These are phyloP conservation scores for Hypoxylon fragiforme DNA, from an alignment of 495 filamentous ascomycete genomes.

Conservation along the genomic window DNA sequence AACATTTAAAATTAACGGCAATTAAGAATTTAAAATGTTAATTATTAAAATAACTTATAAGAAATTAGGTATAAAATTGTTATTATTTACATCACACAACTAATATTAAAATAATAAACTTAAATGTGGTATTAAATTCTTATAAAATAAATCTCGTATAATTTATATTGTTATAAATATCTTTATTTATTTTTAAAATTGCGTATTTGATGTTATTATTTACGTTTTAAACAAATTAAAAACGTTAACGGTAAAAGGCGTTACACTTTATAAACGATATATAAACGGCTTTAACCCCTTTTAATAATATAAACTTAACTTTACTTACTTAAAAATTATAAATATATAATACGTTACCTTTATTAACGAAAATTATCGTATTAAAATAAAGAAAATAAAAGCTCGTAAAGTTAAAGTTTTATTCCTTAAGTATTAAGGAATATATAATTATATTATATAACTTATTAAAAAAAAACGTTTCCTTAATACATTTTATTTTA, in stretches of 20 bases:
- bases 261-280: too few species aligned
- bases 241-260: too few species aligned
- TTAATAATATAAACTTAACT: too few species aligned
- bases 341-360: not conserved
- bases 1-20: not conserved
- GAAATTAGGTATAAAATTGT: too few species aligned
- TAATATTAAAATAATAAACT: not conserved
- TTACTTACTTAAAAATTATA: not conserved
- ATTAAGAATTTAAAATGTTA: not conserved
- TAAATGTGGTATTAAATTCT: not conserved
- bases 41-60: not conserved
- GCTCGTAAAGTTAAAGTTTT: not conserved
- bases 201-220: too few species aligned
- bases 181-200: too few species aligned
- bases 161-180: too few species aligned
- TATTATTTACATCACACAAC: too few species aligned
- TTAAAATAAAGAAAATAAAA: not conserved
- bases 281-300: too few species aligned
- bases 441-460: not conserved
- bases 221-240: too few species aligned
- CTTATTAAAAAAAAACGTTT: too few species aligned
- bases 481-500: too few species aligned
- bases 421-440: not conserved
- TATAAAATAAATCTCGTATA: not conserved
- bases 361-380: not conserved